Conservation (phyloP, 2,329 filamentous ascomycete genomes). For the Microsporum ferrugineum region DNA sequence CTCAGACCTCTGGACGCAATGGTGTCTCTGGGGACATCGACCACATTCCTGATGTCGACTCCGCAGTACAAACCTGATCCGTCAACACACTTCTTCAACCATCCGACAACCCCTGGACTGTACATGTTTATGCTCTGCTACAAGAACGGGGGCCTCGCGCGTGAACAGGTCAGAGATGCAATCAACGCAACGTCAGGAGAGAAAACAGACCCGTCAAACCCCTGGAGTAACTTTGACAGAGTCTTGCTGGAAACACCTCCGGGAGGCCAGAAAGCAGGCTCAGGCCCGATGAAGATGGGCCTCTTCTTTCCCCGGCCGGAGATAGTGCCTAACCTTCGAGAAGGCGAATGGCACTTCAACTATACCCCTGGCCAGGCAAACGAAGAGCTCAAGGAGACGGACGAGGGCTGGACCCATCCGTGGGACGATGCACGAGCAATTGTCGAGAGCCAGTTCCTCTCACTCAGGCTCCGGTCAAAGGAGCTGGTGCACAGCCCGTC, state of each 20-base stretch:
- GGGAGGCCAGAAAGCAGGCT: constrained; percentile 48
- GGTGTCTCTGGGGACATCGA: constrained; percentile 86
- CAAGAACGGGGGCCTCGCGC: constrained; percentile 90
- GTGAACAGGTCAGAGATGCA: constrained; percentile 76
- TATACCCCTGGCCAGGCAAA: constrained; percentile 26
- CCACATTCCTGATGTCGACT: constrained; percentile 95
- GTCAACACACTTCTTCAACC: constrained; percentile 95
- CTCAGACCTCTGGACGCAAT: constrained; percentile 82
- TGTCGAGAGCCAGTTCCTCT: constrained; percentile 89
- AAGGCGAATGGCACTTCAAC: constrained; percentile 77
- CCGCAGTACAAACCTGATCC: constrained; percentile 81
- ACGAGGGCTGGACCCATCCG: constrained; percentile 43
- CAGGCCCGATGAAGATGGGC: constrained; percentile 63
- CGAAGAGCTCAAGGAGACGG: constrained; percentile 43
- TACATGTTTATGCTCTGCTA: constrained; percentile 99
- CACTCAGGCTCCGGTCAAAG: constrained; percentile 72
- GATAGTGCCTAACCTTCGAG: constrained; percentile 81
- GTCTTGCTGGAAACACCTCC: constrained; percentile 56
- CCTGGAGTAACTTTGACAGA: constrained; percentile 74
- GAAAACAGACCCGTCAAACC: constrained; percentile 36
- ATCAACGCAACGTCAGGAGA: constrained; percentile 47
- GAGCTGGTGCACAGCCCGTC: constrained; percentile 55
- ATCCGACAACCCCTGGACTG: constrained; percentile 76
- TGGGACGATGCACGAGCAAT: constrained; percentile 72
- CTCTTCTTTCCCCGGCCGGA: constrained; percentile 94